A percentile compares a stretch with the other conserved stretches of the same genome.
Evolutionary conservation across 2,329 filamentous ascomycete genomes (phyloP).

Genomic region (Sporothrix phasma): DNA sequence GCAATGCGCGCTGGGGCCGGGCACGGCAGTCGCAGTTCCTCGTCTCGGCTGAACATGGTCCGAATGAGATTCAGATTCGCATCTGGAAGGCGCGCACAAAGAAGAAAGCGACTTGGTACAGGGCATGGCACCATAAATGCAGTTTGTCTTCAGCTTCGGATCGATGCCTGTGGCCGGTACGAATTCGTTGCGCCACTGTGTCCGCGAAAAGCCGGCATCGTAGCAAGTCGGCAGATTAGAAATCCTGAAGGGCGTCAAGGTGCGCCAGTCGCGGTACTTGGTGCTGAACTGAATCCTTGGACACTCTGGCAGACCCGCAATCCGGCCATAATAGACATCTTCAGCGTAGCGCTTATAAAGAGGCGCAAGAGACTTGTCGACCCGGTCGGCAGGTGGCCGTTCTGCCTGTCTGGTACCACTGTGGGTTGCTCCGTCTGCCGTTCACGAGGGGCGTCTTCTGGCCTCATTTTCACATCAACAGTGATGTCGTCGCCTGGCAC

Average conservation of each 20-base stretch:
- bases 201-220: conserved; percentile 55
- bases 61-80: conserved; percentile 58
- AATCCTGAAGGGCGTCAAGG: conserved; percentile 55
- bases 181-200: conserved; percentile 59
- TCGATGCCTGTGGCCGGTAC: conserved; percentile 49
- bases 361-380: conserved; percentile 22
- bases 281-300: conserved; percentile 52
- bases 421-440: conserved; percentile 18
- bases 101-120: conserved; percentile 80
- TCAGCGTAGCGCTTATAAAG: conserved; percentile 45
- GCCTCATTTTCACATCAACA: not conserved
- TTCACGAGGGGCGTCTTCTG: not conserved
- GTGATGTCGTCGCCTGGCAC: not conserved
- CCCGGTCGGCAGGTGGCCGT: not conserved
- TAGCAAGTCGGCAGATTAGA: conserved; percentile 82
- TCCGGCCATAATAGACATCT: conserved; percentile 34
- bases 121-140: conserved; percentile 65
- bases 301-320: conserved; percentile 54
- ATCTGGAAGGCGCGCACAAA: conserved; percentile 62
- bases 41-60: conserved; percentile 51
- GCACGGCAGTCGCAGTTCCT: conserved; percentile 47
- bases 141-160: conserved; percentile 50
- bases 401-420: not conserved
- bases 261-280: conserved; percentile 60
- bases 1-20: conserved; percentile 43